A percentile compares a stretch with the other conserved stretches of the same genome.
These are phyloP conservation scores for Arabidopsis arenosa DNA, from an alignment of 345 rosid species.

Conservation along the genomic window DNA sequence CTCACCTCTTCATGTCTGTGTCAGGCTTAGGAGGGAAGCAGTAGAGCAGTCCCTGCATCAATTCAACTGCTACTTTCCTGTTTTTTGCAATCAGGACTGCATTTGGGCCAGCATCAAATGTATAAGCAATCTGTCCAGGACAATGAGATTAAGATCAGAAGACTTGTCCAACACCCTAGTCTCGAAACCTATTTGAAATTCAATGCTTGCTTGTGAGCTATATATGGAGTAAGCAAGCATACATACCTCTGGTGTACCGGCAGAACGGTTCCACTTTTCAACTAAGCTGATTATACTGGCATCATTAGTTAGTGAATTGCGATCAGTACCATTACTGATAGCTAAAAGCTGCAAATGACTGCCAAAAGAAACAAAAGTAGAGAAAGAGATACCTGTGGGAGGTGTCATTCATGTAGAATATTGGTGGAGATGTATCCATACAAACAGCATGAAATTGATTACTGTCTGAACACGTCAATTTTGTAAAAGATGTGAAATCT, in stretches of 20 bases:
- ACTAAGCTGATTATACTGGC: constrained; percentile 82
- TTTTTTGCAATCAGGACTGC: constrained; percentile 79
- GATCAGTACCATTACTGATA: constrained; percentile 18
- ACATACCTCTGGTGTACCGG: constrained; percentile 78
- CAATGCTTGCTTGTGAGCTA: constrained; percentile 10
- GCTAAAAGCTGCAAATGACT: constrained; percentile 13
- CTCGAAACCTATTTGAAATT: not conserved
- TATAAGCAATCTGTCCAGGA: constrained; percentile 79
- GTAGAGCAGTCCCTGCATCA: constrained; percentile 80
- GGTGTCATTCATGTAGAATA: constrained; percentile 97
- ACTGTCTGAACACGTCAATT: constrained; percentile 86
- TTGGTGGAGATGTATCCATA: constrained; percentile 91
- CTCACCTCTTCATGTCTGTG: constrained; percentile 71
- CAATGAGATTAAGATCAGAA: not conserved
- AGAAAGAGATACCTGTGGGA: constrained; percentile 75
- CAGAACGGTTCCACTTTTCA: constrained; percentile 87
- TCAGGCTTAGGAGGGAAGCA: constrained; percentile 84
- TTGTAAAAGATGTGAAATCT: constrained; percentile 79
- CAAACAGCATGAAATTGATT: constrained; percentile 98
- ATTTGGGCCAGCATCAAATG: constrained; percentile 97
- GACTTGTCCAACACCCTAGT: too few species aligned
- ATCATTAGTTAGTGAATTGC: constrained; percentile 14
- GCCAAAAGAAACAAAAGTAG: not conserved
- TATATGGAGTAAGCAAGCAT: not conserved
- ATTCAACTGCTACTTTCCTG: constrained; percentile 67